Evolutionary conservation across 148 eudicot genomes (phyloP).

Genomic region (Salicornia ramosissima): DNA sequence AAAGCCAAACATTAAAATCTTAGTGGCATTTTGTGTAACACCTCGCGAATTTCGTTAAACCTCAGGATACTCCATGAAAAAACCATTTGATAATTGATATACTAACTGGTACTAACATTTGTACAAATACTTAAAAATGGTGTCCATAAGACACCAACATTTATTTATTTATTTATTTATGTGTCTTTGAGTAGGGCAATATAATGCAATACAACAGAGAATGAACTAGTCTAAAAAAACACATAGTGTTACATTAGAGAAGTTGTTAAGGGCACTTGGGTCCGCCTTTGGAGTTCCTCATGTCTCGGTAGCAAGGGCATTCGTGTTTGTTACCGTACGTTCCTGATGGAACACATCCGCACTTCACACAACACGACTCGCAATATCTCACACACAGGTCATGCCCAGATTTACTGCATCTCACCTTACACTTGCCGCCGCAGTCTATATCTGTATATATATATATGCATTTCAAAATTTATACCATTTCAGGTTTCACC

Average conservation of each 20-base stretch:
- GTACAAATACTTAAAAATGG: background rate
- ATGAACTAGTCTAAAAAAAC: too few species aligned
- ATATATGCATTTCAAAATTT: conserved; percentile 15
- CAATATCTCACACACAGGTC: conserved; percentile 44
- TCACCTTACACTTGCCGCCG: conserved; percentile 32
- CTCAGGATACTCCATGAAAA: too few species aligned
- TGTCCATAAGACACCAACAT: background rate
- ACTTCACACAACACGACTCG: conserved; percentile 37
- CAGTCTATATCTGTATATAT: conserved; percentile 27
- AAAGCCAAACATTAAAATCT: too few species aligned
- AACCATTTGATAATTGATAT: background rate
- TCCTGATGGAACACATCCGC: conserved; percentile 65
- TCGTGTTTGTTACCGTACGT: conserved; percentile 54
- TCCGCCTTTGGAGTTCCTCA: conserved; percentile 45
- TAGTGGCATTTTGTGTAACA: too few species aligned
- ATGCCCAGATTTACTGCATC: conserved; percentile 37
- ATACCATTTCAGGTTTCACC: conserved; percentile 4
- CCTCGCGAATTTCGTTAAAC: too few species aligned
- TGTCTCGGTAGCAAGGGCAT: conserved; percentile 65
- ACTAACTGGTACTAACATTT: background rate
- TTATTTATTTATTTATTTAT: background rate
- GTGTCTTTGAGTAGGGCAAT: background rate
- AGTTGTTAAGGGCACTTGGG: conserved; percentile 54
- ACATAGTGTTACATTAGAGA: too few species aligned
- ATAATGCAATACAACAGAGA: background rate